phyloP scores from a whole-genome alignment of 805 yeast genomes.

The Maudiozyma turicensis region DNA sequence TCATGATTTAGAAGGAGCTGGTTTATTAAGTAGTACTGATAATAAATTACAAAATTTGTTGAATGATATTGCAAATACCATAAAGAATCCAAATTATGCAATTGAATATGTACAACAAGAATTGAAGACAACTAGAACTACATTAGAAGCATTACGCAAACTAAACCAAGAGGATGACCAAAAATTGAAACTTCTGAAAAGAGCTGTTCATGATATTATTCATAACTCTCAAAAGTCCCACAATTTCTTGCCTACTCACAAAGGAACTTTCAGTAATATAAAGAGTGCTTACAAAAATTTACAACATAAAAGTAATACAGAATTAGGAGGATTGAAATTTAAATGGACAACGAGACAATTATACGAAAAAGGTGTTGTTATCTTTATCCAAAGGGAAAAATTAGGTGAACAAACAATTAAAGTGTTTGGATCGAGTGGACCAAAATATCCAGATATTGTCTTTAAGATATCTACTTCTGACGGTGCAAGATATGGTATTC shows the following conservation, averaged over 20 bases:
- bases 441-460: conserved; percentile 55
- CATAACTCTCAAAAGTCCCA: conserved; percentile 35
- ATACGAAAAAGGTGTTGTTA: conserved; percentile 59
- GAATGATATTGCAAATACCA: conserved; percentile 78
- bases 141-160: conserved; percentile 36
- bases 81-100: conserved; percentile 45
- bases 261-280: conserved; percentile 30
- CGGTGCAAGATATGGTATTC: conserved; percentile 59
- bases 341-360: conserved; percentile 68
- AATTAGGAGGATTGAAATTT: conserved; percentile 44
- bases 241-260: conserved; percentile 22
- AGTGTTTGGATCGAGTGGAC: conserved; percentile 33
- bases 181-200: conserved; percentile 35
- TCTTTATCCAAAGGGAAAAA: conserved; percentile 48
- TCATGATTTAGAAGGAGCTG: conserved; percentile 62
- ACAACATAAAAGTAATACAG: conserved; percentile 21
- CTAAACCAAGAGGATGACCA: conserved; percentile 36
- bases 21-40: conserved; percentile 46
- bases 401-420: conserved; percentile 30
- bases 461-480: conserved; percentile 67
- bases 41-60: conserved; percentile 70
- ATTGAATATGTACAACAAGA: conserved; percentile 40
- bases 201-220: conserved; percentile 43
- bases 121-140: conserved; percentile 35
- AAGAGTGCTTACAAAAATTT: conserved; percentile 33